A percentile compares a stretch with the other conserved stretches of the same genome.
Conservation (phyloP, 1,284 basidiomycete genomes). For the Leccinum fuscescens region DNA sequence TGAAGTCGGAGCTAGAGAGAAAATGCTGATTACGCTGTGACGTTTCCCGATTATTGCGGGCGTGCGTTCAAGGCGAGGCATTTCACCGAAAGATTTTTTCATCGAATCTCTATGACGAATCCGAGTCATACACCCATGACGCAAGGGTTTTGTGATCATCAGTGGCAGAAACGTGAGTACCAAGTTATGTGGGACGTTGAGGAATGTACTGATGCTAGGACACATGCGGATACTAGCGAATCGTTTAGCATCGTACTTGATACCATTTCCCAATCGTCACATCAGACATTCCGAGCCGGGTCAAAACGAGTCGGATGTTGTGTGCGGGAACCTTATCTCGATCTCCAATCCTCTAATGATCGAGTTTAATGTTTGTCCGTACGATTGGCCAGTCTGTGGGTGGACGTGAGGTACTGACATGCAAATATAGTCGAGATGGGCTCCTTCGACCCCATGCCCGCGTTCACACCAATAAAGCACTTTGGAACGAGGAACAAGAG, state of each 20-base stretch:
- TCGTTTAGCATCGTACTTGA: slow-evolving; percentile 30
- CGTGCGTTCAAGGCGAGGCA: slow-evolving; percentile 34
- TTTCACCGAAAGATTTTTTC: slow-evolving; percentile 40
- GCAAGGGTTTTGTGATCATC: slow-evolving; percentile 37
- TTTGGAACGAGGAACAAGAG: slow-evolving; percentile 43
- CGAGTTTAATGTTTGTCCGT: slow-evolving; percentile 39
- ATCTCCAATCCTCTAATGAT: slow-evolving; percentile 37
- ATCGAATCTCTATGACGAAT: slow-evolving; percentile 27
- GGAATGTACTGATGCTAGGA: slow-evolving; percentile 1
- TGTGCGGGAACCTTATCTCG: slow-evolving; percentile 29
- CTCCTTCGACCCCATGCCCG: slow-evolving; percentile 44
- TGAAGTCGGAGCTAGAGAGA: slow-evolving; percentile 29
- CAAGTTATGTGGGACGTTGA: no score
- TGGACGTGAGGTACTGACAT: slow-evolving; percentile 6
- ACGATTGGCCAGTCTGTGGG: not conserved
- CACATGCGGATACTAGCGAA: not conserved
- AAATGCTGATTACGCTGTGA: slow-evolving; percentile 37
- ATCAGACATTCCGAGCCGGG: slow-evolving; percentile 25
- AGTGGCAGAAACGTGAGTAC: slow-evolving; percentile 32
- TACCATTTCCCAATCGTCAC: slow-evolving; percentile 43
- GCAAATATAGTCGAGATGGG: slow-evolving; percentile 30
- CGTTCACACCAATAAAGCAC: slow-evolving; percentile 42
- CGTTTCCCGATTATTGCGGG: slow-evolving; percentile 35
- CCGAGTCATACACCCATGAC: slow-evolving; percentile 32
- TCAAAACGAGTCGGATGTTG: slow-evolving; percentile 26